A percentile compares a stretch with the other conserved stretches of the same genome.
phyloP scores from a whole-genome alignment of 371 early-diverging fungal species.

The Mucor plumbeus region DNA sequence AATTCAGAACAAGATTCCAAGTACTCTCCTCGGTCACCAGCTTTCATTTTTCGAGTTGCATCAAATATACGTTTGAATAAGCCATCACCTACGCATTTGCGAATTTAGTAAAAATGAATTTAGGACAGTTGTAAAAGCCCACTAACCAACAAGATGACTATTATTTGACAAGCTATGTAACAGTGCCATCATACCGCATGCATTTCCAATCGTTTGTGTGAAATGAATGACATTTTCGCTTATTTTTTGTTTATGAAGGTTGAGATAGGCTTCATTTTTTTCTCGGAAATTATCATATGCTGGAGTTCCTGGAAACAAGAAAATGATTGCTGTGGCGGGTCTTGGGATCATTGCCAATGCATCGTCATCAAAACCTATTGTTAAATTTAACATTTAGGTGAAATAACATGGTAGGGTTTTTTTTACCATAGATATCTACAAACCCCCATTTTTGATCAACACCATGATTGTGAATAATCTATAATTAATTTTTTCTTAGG shows the following conservation, averaged over 20 bases:
- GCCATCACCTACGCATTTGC: slow-evolving; percentile 48
- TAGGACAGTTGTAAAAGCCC: background rate
- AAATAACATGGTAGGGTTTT: background rate
- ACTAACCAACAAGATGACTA: slow-evolving; percentile 46
- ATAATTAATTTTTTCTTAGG: background rate
- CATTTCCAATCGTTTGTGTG: slow-evolving; percentile 89
- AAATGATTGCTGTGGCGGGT: slow-evolving; percentile 81
- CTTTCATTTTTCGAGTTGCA: slow-evolving; percentile 57
- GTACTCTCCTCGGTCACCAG: slow-evolving; percentile 72
- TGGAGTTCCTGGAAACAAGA: slow-evolving; percentile 72
- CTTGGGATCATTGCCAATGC: slow-evolving; percentile 77
- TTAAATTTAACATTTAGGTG: too few relatives aligned
- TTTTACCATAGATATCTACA: slow-evolving; percentile 64
- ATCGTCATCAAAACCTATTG: slow-evolving; percentile 77
- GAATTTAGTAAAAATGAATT: background rate
- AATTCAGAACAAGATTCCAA: slow-evolving; percentile 67
- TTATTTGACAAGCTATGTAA: slow-evolving; percentile 77
- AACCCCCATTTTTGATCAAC: slow-evolving; percentile 56
- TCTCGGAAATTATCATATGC: slow-evolving; percentile 63
- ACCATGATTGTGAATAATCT: slow-evolving; percentile 65
- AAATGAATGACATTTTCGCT: slow-evolving; percentile 73
- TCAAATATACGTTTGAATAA: slow-evolving; percentile 65
- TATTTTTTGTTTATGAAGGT: slow-evolving; percentile 52
- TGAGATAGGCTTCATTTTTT: slow-evolving; percentile 57
- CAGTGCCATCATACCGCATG: slow-evolving; percentile 89